Evolutionary conservation across 768 basidiomycete genomes (phyloP).

Genomic region (Russula griseocarnosa): DNA sequence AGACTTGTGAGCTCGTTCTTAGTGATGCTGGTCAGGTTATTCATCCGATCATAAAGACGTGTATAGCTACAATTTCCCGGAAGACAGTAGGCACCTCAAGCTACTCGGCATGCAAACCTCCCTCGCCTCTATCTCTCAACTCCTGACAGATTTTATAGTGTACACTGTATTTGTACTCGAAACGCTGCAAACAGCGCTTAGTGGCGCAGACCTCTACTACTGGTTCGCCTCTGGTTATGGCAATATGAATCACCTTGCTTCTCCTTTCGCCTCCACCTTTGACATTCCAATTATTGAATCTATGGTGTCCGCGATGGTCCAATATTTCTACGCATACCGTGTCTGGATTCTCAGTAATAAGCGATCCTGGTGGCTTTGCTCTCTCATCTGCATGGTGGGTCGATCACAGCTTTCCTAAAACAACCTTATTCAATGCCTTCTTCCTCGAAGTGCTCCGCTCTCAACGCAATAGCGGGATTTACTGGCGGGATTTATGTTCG

Average conservation of each 20-base stretch:
- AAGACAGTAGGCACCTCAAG: slow-evolving; percentile 3
- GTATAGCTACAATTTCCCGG: slow-evolving; percentile 12
- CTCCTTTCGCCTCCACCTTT: slow-evolving; percentile 27
- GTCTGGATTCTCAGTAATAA: slow-evolving; percentile 5
- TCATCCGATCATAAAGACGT: slow-evolving; percentile 11
- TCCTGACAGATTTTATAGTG: slow-evolving; percentile 25
- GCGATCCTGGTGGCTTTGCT: not conserved
- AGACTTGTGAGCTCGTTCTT: slow-evolving; percentile 30
- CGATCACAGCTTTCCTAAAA: not conserved
- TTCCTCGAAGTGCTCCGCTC: not conserved
- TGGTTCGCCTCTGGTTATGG: slow-evolving; percentile 34
- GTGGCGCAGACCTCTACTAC: slow-evolving; percentile 32
- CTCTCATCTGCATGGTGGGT: slow-evolving; percentile 8
- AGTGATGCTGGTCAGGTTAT: not conserved
- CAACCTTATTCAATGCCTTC: not conserved
- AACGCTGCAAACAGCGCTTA: slow-evolving; percentile 31
- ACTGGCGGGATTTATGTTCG: slow-evolving; percentile 5
- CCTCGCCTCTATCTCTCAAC: not conserved
- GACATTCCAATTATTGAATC: slow-evolving; percentile 8
- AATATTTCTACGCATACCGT: slow-evolving; percentile 10
- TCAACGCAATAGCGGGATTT: slow-evolving; percentile 1
- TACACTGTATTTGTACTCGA: slow-evolving; percentile 31
- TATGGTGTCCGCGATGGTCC: slow-evolving; percentile 4
- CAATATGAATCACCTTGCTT: slow-evolving; percentile 28
- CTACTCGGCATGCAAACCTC: not conserved